These are phyloP conservation scores for Rhizophagus sp. DNA, from an alignment of 192 early-diverging fungal genomes.

Conservation along the genomic window DNA sequence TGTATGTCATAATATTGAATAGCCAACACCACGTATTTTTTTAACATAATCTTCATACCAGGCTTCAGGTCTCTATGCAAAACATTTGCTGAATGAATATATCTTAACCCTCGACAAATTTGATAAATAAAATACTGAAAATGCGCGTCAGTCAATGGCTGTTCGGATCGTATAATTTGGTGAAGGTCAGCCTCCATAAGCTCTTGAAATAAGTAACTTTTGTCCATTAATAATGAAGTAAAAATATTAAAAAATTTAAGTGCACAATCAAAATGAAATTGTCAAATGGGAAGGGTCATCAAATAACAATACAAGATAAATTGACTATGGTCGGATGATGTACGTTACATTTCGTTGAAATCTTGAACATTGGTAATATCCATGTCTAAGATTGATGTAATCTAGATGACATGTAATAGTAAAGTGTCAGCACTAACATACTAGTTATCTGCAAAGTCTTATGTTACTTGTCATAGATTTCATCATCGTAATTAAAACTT, in stretches of 20 bases:
- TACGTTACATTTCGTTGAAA: slow-evolving; percentile 85
- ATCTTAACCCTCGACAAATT: slow-evolving; percentile 95
- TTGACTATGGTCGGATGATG: slow-evolving; percentile 1
- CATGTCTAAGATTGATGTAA: slow-evolving; percentile 85
- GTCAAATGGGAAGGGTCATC: slow-evolving; percentile 6
- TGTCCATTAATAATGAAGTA: not conserved
- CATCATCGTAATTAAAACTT: not conserved
- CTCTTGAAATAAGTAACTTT: slow-evolving; percentile 91
- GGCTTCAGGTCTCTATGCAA: slow-evolving; percentile 97
- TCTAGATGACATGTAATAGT: slow-evolving; percentile 47
- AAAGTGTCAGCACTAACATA: slow-evolving; percentile 8
- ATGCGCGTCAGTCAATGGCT: slow-evolving; percentile 94
- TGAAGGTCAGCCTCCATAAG: slow-evolving; percentile 99
- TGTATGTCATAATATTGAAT: not conserved
- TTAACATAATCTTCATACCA: slow-evolving; percentile 37
- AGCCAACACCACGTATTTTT: not conserved
- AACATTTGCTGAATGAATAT: slow-evolving; percentile 98
- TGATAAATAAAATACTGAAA: slow-evolving; percentile 99
- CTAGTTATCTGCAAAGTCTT: not conserved
- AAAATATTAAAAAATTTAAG: slow-evolving; percentile 12
- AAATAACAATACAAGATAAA: not conserved
- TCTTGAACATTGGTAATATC: slow-evolving; percentile 83
- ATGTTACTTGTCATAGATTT: not conserved
- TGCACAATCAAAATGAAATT: not conserved
- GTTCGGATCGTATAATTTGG: slow-evolving; percentile 92